phyloP scores from a whole-genome alignment of 768 basidiomycete genomes.

The Lentinus tigrinus region DNA sequence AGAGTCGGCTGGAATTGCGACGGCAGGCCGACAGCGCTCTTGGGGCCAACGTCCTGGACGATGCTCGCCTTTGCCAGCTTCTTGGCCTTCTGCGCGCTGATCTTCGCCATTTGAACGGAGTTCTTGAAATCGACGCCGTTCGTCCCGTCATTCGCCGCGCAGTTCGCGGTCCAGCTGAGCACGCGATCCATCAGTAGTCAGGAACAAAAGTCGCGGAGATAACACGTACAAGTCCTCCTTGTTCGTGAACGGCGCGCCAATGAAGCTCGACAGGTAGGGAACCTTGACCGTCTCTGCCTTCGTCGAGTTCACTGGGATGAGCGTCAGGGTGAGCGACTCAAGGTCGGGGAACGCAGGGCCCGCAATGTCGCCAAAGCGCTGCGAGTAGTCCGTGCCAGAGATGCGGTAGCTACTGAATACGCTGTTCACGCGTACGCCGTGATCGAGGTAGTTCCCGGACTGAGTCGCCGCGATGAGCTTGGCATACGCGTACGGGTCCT shows the following conservation, averaged over 20 bases:
- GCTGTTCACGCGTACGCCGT: conserved; percentile 61
- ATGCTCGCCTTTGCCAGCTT: conserved; percentile 38
- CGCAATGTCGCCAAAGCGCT: conserved; percentile 56
- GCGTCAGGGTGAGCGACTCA: conserved; percentile 45
- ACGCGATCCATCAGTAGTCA: not conserved
- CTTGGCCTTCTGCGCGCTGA: not conserved
- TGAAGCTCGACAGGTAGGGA: conserved; percentile 50
- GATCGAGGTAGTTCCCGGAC: conserved; percentile 65
- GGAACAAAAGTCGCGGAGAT: not conserved
- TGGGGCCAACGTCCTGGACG: conserved; percentile 38
- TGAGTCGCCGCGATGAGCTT: conserved; percentile 55
- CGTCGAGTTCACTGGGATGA: conserved; percentile 47
- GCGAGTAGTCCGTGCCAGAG: conserved; percentile 44
- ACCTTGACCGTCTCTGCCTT: conserved; percentile 47
- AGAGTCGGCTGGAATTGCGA: conserved; percentile 46
- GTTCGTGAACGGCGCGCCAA: conserved; percentile 51
- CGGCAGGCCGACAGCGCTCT: conserved; percentile 46
- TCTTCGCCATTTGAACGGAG: conserved; percentile 9
- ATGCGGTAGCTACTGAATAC: conserved; percentile 58
- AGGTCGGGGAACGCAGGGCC: conserved; percentile 50
- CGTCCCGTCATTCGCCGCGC: conserved; percentile 47
- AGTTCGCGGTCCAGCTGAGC: conserved; percentile 57
- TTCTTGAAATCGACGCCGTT: conserved; percentile 47
- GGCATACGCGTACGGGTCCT: conserved; percentile 53
- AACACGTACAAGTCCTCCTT: conserved; percentile 46